Evolutionary conservation across 2,329 filamentous ascomycete species (phyloP), one percentile per base, ranked within the genome.

Genomic region (Leptoxyphium fumago): DNA sequence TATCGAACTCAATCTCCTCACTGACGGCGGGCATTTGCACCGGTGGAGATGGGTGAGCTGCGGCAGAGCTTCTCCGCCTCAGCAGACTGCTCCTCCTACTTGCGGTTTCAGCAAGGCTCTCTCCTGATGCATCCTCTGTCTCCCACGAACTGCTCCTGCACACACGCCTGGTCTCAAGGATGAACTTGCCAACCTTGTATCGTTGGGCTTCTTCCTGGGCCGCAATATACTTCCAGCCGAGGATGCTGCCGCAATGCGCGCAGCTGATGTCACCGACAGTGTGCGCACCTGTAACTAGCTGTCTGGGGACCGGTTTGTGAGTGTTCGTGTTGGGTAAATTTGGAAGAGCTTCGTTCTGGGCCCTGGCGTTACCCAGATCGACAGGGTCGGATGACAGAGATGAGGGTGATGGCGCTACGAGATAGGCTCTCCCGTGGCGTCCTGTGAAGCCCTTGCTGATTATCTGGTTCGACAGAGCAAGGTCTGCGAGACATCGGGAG

Each of bases 121-220:
- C 55, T 15, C 52, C 52, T 17, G 43, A 45, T 29, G 43, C 51
- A 32, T 57, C 52, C 2, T 53, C 57, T 7, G 51, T 56, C 47
- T 77, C 75, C 76, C 77, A 80, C 15, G 61, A 68, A 14, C 66
- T 64, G 13, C 63, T 63, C 28, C 66, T 61, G 18, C 66, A 68
- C 8, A 77, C 70, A 43, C 70, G 63, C 58, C 71, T 74, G 38
- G 74, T 78, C 58, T 80, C 77, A 26, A 80, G 58, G 26, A 80
- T 80, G 50, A 75, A 80, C 55, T 79, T 80, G n/a, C 77, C 77
- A 2, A 80, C 72, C 54, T 80, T 80, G 54, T 80, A 80, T 44
- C 68, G 64, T 59, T 80, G 77, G 10, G 60, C 64, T 46, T 78
- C 75, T 50, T 80, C 74, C 46, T 75, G 74, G 0, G 77, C 77